A percentile compares a stretch with the other conserved stretches of the same genome.
phyloP scores from a whole-genome alignment of 2,329 filamentous ascomycete species.

The Dactylellina leptospora region DNA sequence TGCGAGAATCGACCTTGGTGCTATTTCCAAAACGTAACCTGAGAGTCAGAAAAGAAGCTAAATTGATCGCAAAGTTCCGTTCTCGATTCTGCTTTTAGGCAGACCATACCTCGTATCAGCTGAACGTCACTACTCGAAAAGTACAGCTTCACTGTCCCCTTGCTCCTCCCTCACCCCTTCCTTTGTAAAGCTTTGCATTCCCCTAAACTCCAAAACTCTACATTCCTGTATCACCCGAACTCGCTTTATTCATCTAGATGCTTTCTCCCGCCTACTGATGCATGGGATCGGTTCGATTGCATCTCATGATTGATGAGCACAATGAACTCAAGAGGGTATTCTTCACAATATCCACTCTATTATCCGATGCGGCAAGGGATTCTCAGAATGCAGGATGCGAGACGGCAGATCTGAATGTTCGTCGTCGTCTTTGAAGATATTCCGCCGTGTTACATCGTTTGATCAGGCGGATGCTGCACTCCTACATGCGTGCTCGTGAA shows the following conservation, averaged over 20 bases:
- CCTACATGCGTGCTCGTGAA: too few species aligned
- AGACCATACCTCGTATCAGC: slow-evolving; percentile 5
- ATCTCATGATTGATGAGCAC: too few species aligned
- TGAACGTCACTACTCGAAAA: neutral
- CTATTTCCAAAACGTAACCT: neutral
- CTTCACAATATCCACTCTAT: neutral
- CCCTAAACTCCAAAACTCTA: neutral
- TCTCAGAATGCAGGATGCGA: neutral
- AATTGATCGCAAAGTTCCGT: neutral
- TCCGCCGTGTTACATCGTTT: too few species aligned
- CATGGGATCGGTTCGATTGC: neutral
- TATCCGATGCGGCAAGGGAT: neutral
- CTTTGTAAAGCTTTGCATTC: neutral
- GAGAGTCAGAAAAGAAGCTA: too few species aligned
- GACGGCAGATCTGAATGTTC: neutral
- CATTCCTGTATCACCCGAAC: neutral
- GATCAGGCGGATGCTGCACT: too few species aligned
- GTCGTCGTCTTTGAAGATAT: too few species aligned
- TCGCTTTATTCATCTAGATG: neutral
- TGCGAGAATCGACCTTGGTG: neutral
- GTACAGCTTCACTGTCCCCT: neutral
- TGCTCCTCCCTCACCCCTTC: neutral
- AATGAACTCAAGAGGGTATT: too few species aligned
- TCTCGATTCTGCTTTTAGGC: neutral
- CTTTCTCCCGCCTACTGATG: neutral